Conservation (phyloP, 257 asterid species). For the Ophiorrhiza pumila region DNA sequence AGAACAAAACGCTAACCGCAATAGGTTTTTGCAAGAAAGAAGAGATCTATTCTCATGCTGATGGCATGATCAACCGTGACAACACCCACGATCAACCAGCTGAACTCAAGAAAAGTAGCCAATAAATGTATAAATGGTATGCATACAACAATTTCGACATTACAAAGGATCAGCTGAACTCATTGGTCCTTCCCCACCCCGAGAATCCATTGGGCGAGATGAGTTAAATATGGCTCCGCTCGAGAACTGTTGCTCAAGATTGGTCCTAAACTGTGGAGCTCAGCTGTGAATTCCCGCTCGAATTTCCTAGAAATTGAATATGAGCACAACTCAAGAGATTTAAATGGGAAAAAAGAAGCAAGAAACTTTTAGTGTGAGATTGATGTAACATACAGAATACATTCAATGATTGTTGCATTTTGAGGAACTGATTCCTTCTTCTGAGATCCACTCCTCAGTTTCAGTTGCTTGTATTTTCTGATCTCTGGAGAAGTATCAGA, state of each 20-base stretch:
- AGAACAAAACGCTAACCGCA: too few relatives aligned
- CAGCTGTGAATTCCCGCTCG: slow-evolving; percentile 69
- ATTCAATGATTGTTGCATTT: slow-evolving; percentile 52
- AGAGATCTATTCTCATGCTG: too few relatives aligned
- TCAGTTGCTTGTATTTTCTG: slow-evolving; percentile 56
- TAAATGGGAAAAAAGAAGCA: background rate
- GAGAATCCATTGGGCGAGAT: slow-evolving; percentile 95
- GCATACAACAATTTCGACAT: background rate
- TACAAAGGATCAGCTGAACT: slow-evolving; percentile 2
- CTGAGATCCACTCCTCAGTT: slow-evolving; percentile 63
- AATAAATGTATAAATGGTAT: background rate
- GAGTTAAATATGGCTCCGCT: slow-evolving; percentile 93
- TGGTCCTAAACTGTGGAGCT: slow-evolving; percentile 85
- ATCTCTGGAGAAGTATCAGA: slow-evolving; percentile 31
- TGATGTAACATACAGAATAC: slow-evolving; percentile 61
- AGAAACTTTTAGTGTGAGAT: background rate
- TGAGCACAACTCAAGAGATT: slow-evolving; percentile 12
- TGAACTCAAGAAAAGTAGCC: background rate
- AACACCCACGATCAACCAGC: background rate
- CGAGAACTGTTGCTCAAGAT: slow-evolving; percentile 82
- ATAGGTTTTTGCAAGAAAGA: too few relatives aligned
- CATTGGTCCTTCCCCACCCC: slow-evolving; percentile 80
- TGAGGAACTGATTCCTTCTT: slow-evolving; percentile 52
- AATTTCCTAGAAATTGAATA: slow-evolving; percentile 58
- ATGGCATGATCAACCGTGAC: background rate